phyloP scores from a whole-genome alignment of 768 basidiomycete species.

The Hygrocybe coccinea region DNA sequence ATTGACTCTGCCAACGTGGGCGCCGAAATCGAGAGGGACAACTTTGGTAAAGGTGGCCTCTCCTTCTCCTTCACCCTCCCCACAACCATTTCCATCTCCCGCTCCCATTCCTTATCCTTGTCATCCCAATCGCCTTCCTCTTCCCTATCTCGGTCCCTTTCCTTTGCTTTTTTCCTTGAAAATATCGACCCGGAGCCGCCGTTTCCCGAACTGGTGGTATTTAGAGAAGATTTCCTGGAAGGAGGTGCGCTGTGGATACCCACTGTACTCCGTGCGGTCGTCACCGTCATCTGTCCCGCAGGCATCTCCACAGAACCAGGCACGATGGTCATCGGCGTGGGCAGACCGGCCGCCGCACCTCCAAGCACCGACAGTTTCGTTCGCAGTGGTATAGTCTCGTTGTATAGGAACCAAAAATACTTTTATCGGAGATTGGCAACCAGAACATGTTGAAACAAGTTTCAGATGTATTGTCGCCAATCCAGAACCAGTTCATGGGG shows the following conservation, averaged over 20 bases:
- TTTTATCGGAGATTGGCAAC: too few species aligned
- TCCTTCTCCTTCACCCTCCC: constrained; percentile 14
- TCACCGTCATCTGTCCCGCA: neutral
- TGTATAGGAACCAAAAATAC: neutral
- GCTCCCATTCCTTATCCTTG: constrained; percentile 12
- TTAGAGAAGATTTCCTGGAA: neutral
- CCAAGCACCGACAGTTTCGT: neutral
- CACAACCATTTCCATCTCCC: constrained; percentile 8
- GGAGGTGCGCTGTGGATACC: constrained; percentile 7
- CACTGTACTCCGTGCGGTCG: constrained; percentile 8
- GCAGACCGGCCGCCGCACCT: neutral
- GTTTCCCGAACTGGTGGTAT: neutral
- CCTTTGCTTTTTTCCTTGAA: constrained; percentile 16
- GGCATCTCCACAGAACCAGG: too few species aligned
- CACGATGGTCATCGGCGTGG: too few species aligned
- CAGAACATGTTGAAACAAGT: too few species aligned
- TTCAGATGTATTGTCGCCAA: too few species aligned
- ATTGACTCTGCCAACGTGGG: neutral
- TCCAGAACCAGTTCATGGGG: too few species aligned
- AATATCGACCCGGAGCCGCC: constrained; percentile 9
- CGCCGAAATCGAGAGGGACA: constrained; percentile 23
- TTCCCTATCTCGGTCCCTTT: constrained; percentile 13
- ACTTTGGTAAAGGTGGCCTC: constrained; percentile 22
- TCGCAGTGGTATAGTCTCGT: neutral
- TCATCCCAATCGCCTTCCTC: constrained; percentile 24